These are phyloP conservation scores for Punica granatum DNA, from an alignment of 345 rosid genomes.

Conservation along the genomic window DNA sequence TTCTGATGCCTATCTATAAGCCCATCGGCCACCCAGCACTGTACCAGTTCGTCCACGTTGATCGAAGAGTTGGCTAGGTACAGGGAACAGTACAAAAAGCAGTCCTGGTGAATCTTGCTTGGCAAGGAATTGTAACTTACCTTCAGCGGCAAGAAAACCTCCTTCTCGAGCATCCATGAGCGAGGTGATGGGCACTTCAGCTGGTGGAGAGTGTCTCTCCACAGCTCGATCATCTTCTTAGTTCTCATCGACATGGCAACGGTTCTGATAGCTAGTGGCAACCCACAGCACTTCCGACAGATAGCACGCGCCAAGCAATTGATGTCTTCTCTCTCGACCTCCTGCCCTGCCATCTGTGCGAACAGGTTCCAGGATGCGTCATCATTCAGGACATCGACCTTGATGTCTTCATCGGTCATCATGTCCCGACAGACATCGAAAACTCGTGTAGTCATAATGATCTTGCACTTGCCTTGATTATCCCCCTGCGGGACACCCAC, in stretches of 20 bases:
- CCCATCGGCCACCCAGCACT: slow-evolving; percentile 29
- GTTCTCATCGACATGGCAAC: slow-evolving; percentile 20
- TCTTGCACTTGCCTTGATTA: slow-evolving; percentile 12
- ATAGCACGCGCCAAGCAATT: slow-evolving; percentile 15
- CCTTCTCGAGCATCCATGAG: slow-evolving; percentile 12
- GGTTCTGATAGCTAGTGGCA: slow-evolving; percentile 22
- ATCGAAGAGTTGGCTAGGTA: slow-evolving; percentile 25
- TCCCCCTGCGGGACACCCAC: slow-evolving; percentile 18
- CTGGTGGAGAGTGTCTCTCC: slow-evolving; percentile 21
- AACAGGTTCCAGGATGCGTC: slow-evolving; percentile 21
- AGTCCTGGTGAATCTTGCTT: slow-evolving; percentile 18
- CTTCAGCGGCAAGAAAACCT: slow-evolving; percentile 22
- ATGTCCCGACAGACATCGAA: slow-evolving; percentile 21
- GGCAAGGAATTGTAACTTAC: slow-evolving; percentile 20
- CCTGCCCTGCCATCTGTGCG: slow-evolving; percentile 15
- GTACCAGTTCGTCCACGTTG: slow-evolving; percentile 18
- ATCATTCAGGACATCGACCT: slow-evolving; percentile 14
- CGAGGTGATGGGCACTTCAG: slow-evolving; percentile 17
- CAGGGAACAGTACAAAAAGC: slow-evolving; percentile 27
- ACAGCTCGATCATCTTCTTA: slow-evolving; percentile 14
- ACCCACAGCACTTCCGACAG: slow-evolving; percentile 19
- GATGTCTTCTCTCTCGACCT: slow-evolving; percentile 1
- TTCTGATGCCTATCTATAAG: slow-evolving; percentile 16
- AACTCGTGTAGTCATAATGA: slow-evolving; percentile 17
- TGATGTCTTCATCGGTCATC: slow-evolving; percentile 17